Conservation (phyloP, 306 rosid species). For the Castanopsis chinensis region DNA sequence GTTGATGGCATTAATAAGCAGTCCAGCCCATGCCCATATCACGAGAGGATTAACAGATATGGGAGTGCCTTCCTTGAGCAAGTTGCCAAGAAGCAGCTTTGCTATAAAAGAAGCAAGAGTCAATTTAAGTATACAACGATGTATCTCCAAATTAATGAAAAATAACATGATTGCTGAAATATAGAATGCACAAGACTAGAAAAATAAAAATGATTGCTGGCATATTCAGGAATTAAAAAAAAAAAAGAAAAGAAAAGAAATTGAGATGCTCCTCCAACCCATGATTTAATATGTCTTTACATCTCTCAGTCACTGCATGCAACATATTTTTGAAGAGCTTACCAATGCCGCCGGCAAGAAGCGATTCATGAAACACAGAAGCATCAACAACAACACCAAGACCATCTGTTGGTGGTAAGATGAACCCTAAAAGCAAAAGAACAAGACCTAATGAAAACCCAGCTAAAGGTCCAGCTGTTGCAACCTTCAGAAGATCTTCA, state of each 20-base stretch:
- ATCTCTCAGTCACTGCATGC: conserved; percentile 8
- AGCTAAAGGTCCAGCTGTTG: conserved; percentile 92
- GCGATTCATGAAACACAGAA: conserved; percentile 94
- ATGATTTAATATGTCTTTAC: conserved; percentile 19
- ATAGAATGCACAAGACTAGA: background rate
- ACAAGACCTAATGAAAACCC: conserved; percentile 80
- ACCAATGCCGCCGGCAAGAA: conserved; percentile 95
- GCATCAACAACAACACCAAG: conserved; percentile 76
- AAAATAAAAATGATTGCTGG: background rate
- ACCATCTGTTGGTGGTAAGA: conserved; percentile 91
- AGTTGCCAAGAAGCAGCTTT: conserved; percentile 80
- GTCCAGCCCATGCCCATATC: conserved; percentile 99
- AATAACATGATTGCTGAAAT: background rate
- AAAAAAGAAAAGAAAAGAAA: background rate
- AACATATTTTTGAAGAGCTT: conserved; percentile 29
- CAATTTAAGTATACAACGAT: conserved; percentile 1
- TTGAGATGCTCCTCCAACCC: background rate
- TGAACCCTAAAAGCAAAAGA: conserved; percentile 78
- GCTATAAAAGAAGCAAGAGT: conserved; percentile 46
- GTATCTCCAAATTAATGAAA: conserved; percentile 16
- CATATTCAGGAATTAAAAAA: background rate
- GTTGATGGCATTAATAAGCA: conserved; percentile 93
- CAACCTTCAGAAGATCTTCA: conserved; percentile 91
- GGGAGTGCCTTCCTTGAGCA: conserved; percentile 84
- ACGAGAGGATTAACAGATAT: conserved; percentile 90